Conservation (phyloP, 2,329 filamentous ascomycete species). For the Calonectria honghensis region DNA sequence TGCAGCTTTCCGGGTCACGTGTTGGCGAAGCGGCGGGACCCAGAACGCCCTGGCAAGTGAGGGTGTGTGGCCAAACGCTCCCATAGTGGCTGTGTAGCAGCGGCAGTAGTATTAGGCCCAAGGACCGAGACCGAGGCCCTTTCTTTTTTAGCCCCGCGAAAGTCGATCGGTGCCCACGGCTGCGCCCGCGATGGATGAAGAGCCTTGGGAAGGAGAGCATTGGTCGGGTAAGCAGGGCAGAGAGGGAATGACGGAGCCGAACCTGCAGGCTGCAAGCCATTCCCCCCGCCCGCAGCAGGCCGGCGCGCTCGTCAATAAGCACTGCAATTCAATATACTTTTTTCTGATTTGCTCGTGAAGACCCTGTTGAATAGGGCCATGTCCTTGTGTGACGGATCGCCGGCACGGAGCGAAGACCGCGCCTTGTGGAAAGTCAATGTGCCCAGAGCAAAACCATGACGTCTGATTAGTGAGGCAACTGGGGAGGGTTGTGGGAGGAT, state of each 20-base stretch:
- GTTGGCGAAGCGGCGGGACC: neutral
- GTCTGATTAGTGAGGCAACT: neutral
- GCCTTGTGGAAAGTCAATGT: constrained; percentile 12
- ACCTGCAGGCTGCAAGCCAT: constrained; percentile 4
- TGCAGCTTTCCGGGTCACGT: neutral
- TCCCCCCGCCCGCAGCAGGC: neutral
- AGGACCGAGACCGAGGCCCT: neutral
- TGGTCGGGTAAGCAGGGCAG: neutral
- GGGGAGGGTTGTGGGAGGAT: neutral
- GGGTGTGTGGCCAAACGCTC: neutral
- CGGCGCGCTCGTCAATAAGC: neutral
- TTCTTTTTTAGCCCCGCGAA: neutral
- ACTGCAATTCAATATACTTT: neutral
- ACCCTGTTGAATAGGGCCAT: neutral
- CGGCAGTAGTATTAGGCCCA: no score
- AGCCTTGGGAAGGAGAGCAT: neutral
- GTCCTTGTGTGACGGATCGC: constrained; percentile 14
- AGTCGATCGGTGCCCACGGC: neutral
- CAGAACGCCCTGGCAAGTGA: neutral
- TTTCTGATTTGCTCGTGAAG: neutral
- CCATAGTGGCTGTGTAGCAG: neutral
- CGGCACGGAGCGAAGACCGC: constrained; percentile 17
- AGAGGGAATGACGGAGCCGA: neutral
- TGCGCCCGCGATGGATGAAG: neutral
- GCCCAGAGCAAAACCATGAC: constrained; percentile 2